These are phyloP conservation scores for Tolypocladium inflatum DNA, from an alignment of 2,329 filamentous ascomycete species.

Conservation along the genomic window DNA sequence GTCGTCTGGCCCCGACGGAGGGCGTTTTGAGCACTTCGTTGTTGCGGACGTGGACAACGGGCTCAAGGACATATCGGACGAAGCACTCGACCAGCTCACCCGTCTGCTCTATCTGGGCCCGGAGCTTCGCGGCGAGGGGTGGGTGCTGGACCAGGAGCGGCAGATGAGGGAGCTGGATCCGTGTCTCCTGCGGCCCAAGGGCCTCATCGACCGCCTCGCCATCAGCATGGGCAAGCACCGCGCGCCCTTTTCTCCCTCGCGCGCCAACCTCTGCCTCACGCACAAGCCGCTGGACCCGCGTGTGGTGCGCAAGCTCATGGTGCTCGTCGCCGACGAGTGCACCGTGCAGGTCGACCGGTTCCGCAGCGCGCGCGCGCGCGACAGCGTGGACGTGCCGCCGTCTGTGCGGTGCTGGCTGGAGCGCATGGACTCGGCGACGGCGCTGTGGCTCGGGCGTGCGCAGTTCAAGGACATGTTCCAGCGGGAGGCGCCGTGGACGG, in stretches of 20 bases:
- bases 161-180: not conserved
- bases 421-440: constrained; percentile 15
- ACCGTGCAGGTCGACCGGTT: constrained; percentile 21
- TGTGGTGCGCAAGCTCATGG: constrained; percentile 33
- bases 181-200: constrained; percentile 16
- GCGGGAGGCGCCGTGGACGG: constrained; percentile 13
- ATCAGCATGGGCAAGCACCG: constrained; percentile 16
- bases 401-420: constrained; percentile 13
- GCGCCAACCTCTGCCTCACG: constrained; percentile 27
- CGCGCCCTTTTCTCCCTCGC: constrained; percentile 13
- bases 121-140: constrained; percentile 20
- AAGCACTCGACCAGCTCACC: constrained; percentile 22
- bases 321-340: constrained; percentile 30
- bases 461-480: constrained; percentile 26
- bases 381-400: not conserved
- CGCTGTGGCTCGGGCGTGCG: constrained; percentile 27
- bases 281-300: constrained; percentile 32
- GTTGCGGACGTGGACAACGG: constrained; percentile 6
- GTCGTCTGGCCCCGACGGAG: not conserved
- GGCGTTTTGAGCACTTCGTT: constrained; percentile 2
- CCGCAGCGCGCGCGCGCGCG: constrained; percentile 11
- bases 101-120: constrained; percentile 25
- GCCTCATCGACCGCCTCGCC: constrained; percentile 20
- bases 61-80: constrained; percentile 10
- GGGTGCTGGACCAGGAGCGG: constrained; percentile 25